A percentile compares a stretch with the other conserved stretches of the same genome.
phyloP scores from a whole-genome alignment of 768 basidiomycete species.

The Chlorophyllum brunneum region DNA sequence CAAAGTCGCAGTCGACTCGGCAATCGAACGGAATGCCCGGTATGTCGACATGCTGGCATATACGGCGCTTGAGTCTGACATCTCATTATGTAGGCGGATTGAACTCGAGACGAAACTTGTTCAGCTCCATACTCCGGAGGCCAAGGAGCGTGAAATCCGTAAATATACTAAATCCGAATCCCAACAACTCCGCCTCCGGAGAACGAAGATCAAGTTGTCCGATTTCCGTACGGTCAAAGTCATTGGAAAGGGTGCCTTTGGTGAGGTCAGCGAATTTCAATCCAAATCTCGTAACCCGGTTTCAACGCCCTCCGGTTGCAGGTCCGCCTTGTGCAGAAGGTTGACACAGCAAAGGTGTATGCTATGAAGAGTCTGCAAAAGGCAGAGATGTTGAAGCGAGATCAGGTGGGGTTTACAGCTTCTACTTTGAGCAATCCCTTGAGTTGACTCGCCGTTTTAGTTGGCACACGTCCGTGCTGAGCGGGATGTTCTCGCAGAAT shows the following conservation, averaged over 20 bases:
- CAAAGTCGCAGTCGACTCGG: conserved; percentile 95
- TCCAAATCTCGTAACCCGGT: conserved; percentile 11
- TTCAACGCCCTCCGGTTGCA: conserved; percentile 22
- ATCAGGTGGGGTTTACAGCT: conserved; percentile 63
- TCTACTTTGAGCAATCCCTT: not conserved
- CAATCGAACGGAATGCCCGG: conserved; percentile 94
- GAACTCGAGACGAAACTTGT: conserved; percentile 84
- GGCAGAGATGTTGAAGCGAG: conserved; percentile 98
- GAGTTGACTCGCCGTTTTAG: conserved; percentile 35
- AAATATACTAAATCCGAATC: conserved; percentile 85
- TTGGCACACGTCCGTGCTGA: conserved; percentile 97
- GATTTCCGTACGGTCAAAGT: conserved; percentile 98
- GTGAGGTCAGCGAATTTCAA: conserved; percentile 60
- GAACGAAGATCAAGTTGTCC: conserved; percentile 89
- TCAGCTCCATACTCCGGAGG: conserved; percentile 71
- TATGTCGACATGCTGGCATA: conserved; percentile 25
- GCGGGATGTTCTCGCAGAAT: conserved; percentile 93
- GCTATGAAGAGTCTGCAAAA: conserved; percentile 99
- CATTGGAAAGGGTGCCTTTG: conserved; percentile 98
- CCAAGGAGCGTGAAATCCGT: conserved; percentile 84
- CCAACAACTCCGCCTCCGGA: conserved; percentile 84
- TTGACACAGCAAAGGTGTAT: conserved; percentile 96
- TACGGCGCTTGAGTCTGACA: not conserved
- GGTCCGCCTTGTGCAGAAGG: conserved; percentile 95
- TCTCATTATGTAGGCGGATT: conserved; percentile 56